phyloP scores from a whole-genome alignment of 2,329 filamentous ascomycete genomes.

The Nothopassalora personata region DNA sequence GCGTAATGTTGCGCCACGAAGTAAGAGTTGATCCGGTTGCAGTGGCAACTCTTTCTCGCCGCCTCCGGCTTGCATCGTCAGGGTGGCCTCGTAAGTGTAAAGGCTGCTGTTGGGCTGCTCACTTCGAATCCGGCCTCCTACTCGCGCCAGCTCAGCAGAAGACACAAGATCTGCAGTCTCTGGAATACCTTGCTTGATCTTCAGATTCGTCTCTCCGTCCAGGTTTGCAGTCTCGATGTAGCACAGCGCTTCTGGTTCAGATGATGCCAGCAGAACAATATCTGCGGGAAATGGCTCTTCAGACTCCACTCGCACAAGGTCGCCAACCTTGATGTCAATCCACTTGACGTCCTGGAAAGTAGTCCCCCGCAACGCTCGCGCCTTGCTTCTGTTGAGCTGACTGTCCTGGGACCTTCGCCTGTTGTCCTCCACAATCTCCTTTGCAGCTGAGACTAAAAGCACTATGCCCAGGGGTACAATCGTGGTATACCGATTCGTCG shows the following conservation, averaged over 20 bases:
- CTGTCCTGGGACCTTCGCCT: slow-evolving; percentile 82
- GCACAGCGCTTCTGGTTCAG: slow-evolving; percentile 93
- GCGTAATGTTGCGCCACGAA: slow-evolving; percentile 86
- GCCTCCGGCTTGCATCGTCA: slow-evolving; percentile 84
- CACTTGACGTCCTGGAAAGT: slow-evolving; percentile 82
- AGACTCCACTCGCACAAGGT: slow-evolving; percentile 87
- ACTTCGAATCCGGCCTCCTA: slow-evolving; percentile 82
- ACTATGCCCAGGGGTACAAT: slow-evolving; percentile 91
- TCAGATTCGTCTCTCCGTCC: slow-evolving; percentile 95
- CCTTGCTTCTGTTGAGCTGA: slow-evolving; percentile 80
- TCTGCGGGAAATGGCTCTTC: slow-evolving; percentile 95
- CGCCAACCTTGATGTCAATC: slow-evolving; percentile 88
- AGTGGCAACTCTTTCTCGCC: slow-evolving; percentile 89
- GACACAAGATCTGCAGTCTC: slow-evolving; percentile 88
- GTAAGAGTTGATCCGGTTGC: slow-evolving; percentile 84
- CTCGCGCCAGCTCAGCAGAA: slow-evolving; percentile 73
- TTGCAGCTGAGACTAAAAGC: slow-evolving; percentile 86
- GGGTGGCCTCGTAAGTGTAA: slow-evolving; percentile 94
- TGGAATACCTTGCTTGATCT: slow-evolving; percentile 95
- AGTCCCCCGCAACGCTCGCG: slow-evolving; percentile 75
- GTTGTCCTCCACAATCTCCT: slow-evolving; percentile 91
- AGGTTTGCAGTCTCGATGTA: slow-evolving; percentile 98
- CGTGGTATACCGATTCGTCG: slow-evolving; percentile 92
- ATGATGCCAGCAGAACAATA: slow-evolving; percentile 84
- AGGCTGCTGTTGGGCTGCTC: slow-evolving; percentile 98